phyloP scores from a whole-genome alignment of 2,329 filamentous ascomycete species.

The Fusarium hostae region DNA sequence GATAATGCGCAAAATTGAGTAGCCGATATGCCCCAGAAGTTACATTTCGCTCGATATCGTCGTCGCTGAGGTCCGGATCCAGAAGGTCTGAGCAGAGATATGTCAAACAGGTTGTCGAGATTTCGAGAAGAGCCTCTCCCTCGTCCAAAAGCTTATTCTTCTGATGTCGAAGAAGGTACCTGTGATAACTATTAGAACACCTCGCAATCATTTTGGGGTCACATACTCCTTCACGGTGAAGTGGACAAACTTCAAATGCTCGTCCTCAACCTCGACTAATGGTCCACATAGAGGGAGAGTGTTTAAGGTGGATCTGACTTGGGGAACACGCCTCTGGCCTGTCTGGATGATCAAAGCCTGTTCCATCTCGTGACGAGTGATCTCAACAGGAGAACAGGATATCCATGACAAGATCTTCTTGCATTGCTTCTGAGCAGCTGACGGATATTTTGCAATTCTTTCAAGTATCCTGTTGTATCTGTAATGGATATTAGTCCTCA shows the following conservation, averaged over 20 bases:
- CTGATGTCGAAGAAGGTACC: neutral
- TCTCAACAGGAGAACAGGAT: neutral
- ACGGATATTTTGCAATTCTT: accelerated
- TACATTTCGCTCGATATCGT: neutral
- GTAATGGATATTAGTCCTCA: neutral
- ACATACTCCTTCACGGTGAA: neutral
- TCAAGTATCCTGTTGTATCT: neutral
- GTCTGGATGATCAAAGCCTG: neutral
- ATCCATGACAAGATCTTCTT: neutral
- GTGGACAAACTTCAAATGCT: neutral
- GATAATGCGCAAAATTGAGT: neutral
- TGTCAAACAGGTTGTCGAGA: neutral
- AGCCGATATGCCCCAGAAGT: neutral
- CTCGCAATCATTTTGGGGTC: accelerated
- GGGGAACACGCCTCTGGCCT: accelerated
- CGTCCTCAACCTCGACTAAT: neutral
- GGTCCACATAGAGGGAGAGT: neutral
- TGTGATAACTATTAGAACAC: accelerated
- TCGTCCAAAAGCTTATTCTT: neutral
- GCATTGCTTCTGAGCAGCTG: neutral
- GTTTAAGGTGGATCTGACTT: accelerated
- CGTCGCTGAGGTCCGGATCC: neutral
- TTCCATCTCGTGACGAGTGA: neutral
- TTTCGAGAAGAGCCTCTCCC: accelerated
- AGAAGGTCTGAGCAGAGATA: neutral